A percentile compares a stretch with the other conserved stretches of the same genome.
Evolutionary conservation across 2,329 filamentous ascomycete genomes (phyloP).

Genomic region (Colletotrichum somersetense): DNA sequence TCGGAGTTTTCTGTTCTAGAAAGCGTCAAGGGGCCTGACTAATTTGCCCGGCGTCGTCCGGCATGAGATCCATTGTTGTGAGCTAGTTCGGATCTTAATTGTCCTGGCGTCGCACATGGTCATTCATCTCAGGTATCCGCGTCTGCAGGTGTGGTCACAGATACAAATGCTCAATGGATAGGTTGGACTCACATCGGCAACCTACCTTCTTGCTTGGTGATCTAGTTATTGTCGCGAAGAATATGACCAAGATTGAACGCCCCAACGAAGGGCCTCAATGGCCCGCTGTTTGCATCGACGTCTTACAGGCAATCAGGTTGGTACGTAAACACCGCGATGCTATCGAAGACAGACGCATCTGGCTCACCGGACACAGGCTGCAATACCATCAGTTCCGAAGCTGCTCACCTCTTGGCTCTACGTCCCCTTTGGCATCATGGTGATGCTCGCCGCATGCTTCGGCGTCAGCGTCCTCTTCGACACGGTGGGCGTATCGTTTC

Average conservation of each 20-base stretch:
- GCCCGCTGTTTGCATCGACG: slow-evolving; percentile 10
- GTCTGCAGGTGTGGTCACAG: neutral
- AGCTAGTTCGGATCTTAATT: neutral
- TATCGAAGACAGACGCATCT: rapidly evolving
- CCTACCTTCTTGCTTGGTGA: neutral
- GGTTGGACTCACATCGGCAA: neutral
- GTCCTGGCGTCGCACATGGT: neutral
- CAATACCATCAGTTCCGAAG: slow-evolving; percentile 42
- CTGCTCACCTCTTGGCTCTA: slow-evolving; percentile 60
- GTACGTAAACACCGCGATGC: slow-evolving; percentile 4
- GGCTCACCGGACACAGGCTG: neutral
- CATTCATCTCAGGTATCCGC: neutral
- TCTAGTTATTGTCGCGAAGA: neutral
- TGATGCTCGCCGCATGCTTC: slow-evolving; percentile 58
- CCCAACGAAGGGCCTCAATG: slow-evolving; percentile 9
- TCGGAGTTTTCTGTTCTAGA: neutral
- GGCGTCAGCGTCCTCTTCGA: slow-evolving; percentile 59
- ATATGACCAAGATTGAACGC: slow-evolving; percentile 20
- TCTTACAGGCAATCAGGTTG: slow-evolving; percentile 27
- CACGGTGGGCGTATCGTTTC: slow-evolving; percentile 65
- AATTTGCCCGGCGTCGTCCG: neutral
- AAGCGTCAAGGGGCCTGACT: neutral
- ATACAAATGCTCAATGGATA: neutral
- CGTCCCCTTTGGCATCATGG: slow-evolving; percentile 60
- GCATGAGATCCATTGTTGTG: neutral